phyloP scores from a whole-genome alignment of 2,329 filamentous ascomycete genomes.

The Diaporthe vaccinii region DNA sequence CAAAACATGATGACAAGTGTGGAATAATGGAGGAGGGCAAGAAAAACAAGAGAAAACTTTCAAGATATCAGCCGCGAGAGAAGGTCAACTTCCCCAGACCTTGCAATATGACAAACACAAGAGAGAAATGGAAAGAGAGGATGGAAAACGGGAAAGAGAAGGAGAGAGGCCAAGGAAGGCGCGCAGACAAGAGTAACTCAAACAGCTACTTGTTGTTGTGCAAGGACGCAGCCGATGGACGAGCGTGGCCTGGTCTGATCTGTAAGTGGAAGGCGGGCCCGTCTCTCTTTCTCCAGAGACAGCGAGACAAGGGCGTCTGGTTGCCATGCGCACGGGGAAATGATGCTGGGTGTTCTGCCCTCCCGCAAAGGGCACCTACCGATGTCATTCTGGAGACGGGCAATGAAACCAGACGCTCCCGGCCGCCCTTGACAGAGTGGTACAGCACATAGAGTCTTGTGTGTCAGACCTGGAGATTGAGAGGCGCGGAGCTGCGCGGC shows the following conservation, averaged over 20 bases:
- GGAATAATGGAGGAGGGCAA: conserved; percentile 28
- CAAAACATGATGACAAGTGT: conserved; percentile 36
- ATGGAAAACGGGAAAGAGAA: conserved; percentile 13
- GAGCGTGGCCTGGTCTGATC: conserved; percentile 15
- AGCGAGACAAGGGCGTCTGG: conserved; percentile 14
- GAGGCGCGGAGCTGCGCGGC: conserved; percentile 23
- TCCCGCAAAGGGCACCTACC: background rate
- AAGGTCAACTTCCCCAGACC: conserved; percentile 37
- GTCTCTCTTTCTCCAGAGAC: background rate
- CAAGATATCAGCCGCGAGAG: conserved; percentile 21
- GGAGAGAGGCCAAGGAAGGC: conserved; percentile 21
- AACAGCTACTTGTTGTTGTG: conserved; percentile 21
- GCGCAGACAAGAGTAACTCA: conserved; percentile 20
- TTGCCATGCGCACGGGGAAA: conserved; percentile 33
- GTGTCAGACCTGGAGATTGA: conserved; percentile 29
- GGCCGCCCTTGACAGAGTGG: conserved; percentile 23
- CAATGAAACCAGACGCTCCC: conserved; percentile 32
- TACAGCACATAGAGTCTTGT: background rate
- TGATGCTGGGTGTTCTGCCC: conserved; percentile 25
- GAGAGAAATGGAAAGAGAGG: conserved; percentile 22
- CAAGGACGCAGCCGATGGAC: conserved; percentile 31
- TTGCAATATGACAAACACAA: conserved; percentile 11
- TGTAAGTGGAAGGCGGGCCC: conserved; percentile 8
- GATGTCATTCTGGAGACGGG: conserved; percentile 1
- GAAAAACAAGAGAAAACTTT: conserved; percentile 14